phyloP scores from a whole-genome alignment of 441 rosid genomes.

The Omphalea diandra region DNA sequence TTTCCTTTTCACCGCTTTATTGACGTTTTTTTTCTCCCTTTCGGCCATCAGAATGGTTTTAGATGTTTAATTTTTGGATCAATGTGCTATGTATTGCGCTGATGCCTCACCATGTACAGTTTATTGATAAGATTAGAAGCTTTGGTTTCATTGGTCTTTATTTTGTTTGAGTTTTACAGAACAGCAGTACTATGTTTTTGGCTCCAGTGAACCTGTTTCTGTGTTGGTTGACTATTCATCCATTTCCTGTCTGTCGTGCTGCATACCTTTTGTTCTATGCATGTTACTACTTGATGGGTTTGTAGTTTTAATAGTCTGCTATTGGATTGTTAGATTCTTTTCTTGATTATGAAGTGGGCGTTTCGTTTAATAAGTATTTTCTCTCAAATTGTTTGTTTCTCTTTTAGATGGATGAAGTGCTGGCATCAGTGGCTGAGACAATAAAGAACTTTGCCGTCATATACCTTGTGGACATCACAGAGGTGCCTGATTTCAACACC shows the following conservation, averaged over 20 bases:
- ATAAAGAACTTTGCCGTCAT: conserved; percentile 95
- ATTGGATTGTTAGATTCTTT: neutral
- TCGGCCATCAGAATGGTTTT: neutral
- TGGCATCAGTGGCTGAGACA: conserved; percentile 87
- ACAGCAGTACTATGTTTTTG: neutral
- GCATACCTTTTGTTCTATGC: neutral
- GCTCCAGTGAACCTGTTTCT: neutral
- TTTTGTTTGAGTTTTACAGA: neutral
- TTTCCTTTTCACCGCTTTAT: too few species aligned
- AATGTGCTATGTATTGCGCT: neutral
- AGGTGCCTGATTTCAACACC: conserved; percentile 93
- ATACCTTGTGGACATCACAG: conserved; percentile 86
- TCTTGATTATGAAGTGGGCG: neutral
- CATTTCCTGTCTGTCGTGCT: neutral
- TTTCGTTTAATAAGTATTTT: neutral
- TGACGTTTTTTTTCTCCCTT: neutral
- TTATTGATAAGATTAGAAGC: neutral
- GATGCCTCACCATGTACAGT: neutral
- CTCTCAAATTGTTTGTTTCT: neutral
- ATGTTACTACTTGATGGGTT: neutral
- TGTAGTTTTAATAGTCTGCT: neutral
- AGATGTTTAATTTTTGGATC: neutral
- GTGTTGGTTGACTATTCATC: neutral
- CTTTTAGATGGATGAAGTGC: conserved; percentile 89
- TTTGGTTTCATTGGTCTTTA: neutral